phyloP scores from a whole-genome alignment of 306 rosid genomes.

The Medicago ruthenica region DNA sequence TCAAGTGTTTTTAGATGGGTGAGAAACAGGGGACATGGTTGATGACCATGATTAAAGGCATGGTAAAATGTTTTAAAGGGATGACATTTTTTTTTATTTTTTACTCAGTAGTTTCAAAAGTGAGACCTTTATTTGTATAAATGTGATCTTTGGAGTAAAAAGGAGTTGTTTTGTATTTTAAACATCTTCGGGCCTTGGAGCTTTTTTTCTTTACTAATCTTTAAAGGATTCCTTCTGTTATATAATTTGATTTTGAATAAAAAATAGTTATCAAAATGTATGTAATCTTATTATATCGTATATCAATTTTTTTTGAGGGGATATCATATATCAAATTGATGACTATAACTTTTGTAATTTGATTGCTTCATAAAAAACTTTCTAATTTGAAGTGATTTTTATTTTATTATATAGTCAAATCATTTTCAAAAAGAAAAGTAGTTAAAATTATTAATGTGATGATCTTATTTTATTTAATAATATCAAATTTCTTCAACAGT shows the following conservation, averaged over 20 bases:
- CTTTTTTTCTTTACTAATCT: not conserved
- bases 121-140: slow-evolving; percentile 7
- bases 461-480: not conserved
- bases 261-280: not conserved
- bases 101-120: not conserved
- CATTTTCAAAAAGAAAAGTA: not conserved
- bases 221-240: not conserved
- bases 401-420: not conserved
- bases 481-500: not conserved
- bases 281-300: not conserved
- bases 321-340: not conserved
- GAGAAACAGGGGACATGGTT: slow-evolving; percentile 22
- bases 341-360: not conserved
- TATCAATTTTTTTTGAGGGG: not conserved
- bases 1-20: slow-evolving; percentile 30
- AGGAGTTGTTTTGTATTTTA: not conserved
- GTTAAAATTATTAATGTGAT: not conserved
- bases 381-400: not conserved
- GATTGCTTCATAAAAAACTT: not conserved
- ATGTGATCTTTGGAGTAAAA: not conserved
- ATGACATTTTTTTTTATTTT: slow-evolving; percentile 3
- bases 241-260: not conserved
- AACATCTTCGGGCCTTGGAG: not conserved
- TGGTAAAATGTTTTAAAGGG: slow-evolving; percentile 1
- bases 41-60: slow-evolving; percentile 16